Conservation (phyloP, 2,329 filamentous ascomycete species). For the Arthroderma sp. region DNA sequence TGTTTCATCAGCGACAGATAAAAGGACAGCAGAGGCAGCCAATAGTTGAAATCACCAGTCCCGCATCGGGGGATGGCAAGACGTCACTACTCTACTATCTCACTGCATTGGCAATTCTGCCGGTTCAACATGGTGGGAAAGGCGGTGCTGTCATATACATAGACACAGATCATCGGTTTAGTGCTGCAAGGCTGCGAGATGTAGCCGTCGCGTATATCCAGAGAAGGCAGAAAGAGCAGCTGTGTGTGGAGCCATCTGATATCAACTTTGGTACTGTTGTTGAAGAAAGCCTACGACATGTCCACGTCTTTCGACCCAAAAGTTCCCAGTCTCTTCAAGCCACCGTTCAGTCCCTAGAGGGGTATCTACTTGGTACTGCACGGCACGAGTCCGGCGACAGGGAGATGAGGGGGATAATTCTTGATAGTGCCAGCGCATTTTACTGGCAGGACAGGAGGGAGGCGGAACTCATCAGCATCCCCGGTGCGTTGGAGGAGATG, state of each 20-base stretch:
- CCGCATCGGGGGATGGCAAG: conserved; percentile 41
- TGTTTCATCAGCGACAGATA: background rate
- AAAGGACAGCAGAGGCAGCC: conserved; percentile 17
- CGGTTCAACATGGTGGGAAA: conserved; percentile 32
- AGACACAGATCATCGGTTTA: conserved; percentile 44
- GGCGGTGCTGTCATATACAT: conserved; percentile 40
- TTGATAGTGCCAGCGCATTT: conserved; percentile 45
- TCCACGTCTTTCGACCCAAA: conserved; percentile 46
- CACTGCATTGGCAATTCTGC: conserved; percentile 38
- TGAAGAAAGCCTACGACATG: conserved; percentile 34
- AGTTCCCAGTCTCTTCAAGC: conserved; percentile 38
- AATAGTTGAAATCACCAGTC: conserved; percentile 42
- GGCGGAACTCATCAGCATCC: conserved; percentile 20
- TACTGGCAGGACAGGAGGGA: conserved; percentile 40
- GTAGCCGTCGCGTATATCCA: conserved; percentile 19
- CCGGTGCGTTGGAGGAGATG: conserved; percentile 8
- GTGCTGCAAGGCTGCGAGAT: conserved; percentile 32
- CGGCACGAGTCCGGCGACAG: conserved; percentile 36
- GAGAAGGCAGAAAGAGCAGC: background rate
- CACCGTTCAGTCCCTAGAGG: conserved; percentile 34
- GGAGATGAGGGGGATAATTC: conserved; percentile 36
- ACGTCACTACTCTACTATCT: conserved; percentile 47
- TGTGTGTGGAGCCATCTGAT: background rate
- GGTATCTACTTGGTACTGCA: conserved; percentile 35
- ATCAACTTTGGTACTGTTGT: conserved; percentile 14